Evolutionary conservation across 768 basidiomycete genomes (phyloP).

Genomic region (Psilocybe subaeruginosa): DNA sequence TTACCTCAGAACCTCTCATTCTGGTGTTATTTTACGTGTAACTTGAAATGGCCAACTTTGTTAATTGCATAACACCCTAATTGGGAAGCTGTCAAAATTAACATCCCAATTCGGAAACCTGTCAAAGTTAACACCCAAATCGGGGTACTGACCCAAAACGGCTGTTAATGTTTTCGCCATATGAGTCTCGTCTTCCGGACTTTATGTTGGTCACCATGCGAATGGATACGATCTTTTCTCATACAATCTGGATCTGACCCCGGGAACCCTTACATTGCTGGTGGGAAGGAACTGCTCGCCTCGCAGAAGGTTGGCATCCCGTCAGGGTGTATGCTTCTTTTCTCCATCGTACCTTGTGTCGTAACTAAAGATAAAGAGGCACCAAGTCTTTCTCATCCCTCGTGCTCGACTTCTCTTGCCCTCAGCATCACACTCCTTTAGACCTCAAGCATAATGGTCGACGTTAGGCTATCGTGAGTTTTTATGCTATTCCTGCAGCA

Average conservation of each 20-base stretch:
- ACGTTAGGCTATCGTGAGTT: constrained; percentile 34
- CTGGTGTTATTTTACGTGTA: too few species aligned
- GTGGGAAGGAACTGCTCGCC: not conserved
- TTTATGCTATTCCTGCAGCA: not conserved
- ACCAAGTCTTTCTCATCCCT: constrained; percentile 1
- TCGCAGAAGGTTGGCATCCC: not conserved
- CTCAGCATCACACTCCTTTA: constrained; percentile 6
- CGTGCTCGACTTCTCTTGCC: constrained; percentile 7
- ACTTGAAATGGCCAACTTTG: too few species aligned
- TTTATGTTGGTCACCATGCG: not conserved
- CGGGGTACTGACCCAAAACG: too few species aligned
- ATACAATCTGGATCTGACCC: not conserved
- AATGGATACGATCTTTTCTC: constrained; percentile 7
- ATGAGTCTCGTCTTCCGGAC: not conserved
- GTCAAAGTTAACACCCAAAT: too few species aligned
- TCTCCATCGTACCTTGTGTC: constrained; percentile 7
- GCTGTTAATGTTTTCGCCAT: too few species aligned
- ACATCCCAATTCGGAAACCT: too few species aligned
- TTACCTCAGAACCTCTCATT: too few species aligned
- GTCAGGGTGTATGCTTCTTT: constrained; percentile 11
- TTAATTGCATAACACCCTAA: too few species aligned
- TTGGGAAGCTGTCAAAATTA: too few species aligned
- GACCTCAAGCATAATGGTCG: constrained; percentile 18
- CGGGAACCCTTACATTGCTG: constrained; percentile 13
- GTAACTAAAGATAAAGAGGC: constrained; percentile 14